A percentile compares a stretch with the other conserved stretches of the same genome.
These are phyloP conservation scores for Fusarium subglutinans DNA, from an alignment of 2,329 filamentous ascomycete species.

Conservation along the genomic window DNA sequence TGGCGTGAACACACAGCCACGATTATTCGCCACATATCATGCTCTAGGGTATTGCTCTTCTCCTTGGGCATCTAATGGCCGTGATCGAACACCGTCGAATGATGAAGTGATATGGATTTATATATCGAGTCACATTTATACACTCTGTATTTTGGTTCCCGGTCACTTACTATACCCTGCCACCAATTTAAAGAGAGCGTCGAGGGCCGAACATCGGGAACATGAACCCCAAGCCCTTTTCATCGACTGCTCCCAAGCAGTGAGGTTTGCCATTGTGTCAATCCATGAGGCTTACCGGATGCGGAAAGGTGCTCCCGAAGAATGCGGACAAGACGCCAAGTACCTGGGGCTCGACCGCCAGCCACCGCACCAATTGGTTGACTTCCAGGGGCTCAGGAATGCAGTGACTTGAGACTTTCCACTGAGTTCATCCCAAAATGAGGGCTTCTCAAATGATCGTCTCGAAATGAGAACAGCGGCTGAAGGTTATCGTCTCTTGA, in stretches of 20 bases:
- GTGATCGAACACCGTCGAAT: not conserved
- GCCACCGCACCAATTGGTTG: not conserved
- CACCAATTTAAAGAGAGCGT: too few relatives aligned
- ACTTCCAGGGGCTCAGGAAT: not conserved
- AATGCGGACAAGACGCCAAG: not conserved
- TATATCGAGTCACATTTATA: rapidly evolving
- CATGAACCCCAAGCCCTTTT: rapidly evolving
- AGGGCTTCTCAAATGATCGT: not conserved
- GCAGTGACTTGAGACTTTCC: not conserved
- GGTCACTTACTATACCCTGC: too few relatives aligned
- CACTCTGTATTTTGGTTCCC: rapidly evolving
- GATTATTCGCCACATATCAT: not conserved
- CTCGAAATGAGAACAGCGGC: not conserved
- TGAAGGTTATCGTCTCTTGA: not conserved
- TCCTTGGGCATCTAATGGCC: rapidly evolving
- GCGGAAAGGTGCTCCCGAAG: not conserved
- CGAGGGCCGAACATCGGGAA: not conserved
- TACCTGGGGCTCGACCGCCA: not conserved
- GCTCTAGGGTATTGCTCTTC: not conserved
- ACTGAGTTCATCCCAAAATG: not conserved
- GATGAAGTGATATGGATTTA: rapidly evolving
- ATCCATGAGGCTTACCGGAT: not conserved
- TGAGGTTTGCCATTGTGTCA: not conserved
- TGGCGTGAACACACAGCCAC: not conserved
- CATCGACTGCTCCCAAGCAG: rapidly evolving